Evolutionary conservation across 2,329 filamentous ascomycete species (phyloP).

Genomic region (Elsinoe australis): DNA sequence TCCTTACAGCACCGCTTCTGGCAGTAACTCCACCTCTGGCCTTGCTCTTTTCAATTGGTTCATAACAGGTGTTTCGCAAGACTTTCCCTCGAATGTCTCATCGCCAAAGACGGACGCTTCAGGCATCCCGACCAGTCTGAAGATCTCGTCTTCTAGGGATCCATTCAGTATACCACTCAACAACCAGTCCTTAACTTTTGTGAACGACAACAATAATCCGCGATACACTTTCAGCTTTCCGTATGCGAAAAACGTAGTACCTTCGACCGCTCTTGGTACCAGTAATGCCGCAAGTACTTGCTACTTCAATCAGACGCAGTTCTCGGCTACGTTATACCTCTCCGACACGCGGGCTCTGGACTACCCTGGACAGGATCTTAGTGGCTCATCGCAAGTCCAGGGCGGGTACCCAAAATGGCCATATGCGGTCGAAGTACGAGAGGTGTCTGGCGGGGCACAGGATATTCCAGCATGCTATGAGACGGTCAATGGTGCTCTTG

Average conservation of each 20-base stretch:
- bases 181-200: constrained; percentile 44
- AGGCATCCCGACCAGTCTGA: constrained; percentile 30
- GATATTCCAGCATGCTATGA: constrained; percentile 50
- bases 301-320: constrained; percentile 49
- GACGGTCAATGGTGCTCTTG: constrained; percentile 32
- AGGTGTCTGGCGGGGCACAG: constrained; percentile 43
- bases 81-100: constrained; percentile 40
- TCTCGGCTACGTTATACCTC: constrained; percentile 52
- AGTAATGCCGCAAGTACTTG: constrained; percentile 46
- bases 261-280: constrained; percentile 39
- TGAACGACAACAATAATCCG: constrained; percentile 43
- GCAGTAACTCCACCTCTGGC: constrained; percentile 32
- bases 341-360: constrained; percentile 20
- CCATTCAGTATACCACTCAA: constrained; percentile 51
- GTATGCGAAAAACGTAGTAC: constrained; percentile 47
- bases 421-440: constrained; percentile 49
- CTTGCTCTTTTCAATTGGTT: constrained; percentile 55
- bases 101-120: constrained; percentile 52
- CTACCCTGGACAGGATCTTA: constrained; percentile 18
- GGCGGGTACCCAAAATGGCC: constrained; percentile 45
- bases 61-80: constrained; percentile 39
- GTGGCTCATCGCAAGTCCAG: constrained; percentile 18
- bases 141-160: constrained; percentile 47
- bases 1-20: constrained; percentile 47
- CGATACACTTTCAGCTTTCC: constrained; percentile 52